Evolutionary conservation across 371 early-diverging fungal genomes (phyloP).

Genomic region (Cladochytrium tenue): DNA sequence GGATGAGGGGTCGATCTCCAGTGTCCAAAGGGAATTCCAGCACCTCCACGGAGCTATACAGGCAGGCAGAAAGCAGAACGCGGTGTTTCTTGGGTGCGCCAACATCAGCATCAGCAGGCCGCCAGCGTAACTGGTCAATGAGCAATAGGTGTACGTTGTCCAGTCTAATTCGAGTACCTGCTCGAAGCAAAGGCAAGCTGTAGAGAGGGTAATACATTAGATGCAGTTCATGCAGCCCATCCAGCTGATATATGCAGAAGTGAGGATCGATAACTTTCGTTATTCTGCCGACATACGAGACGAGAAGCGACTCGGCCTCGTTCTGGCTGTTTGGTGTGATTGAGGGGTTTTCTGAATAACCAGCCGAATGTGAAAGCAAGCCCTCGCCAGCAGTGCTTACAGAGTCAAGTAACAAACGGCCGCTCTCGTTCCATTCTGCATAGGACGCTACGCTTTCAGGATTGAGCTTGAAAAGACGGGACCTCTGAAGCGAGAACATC

Average conservation of each 20-base stretch:
- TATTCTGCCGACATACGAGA: background rate
- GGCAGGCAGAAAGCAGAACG: background rate
- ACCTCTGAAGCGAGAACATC: background rate
- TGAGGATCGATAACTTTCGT: background rate
- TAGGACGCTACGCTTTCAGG: background rate
- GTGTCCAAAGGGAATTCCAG: background rate
- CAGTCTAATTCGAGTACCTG: background rate
- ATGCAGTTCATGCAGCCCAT: background rate
- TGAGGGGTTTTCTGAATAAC: background rate
- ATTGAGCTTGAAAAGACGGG: background rate
- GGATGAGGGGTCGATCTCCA: background rate
- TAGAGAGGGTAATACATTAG: background rate
- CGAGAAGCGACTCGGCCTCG: background rate
- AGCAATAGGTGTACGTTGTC: background rate
- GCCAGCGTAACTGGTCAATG: background rate
- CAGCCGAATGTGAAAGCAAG: background rate
- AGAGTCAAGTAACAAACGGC: too few species aligned
- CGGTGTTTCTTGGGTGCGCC: background rate
- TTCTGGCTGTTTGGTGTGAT: background rate
- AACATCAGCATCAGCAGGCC: background rate
- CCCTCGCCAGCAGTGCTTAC: background rate
- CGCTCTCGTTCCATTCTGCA: background rate
- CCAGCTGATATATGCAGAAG: background rate
- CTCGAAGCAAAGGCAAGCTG: background rate
- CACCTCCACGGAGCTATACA: background rate